Percentiles rank a stretch among this genome's conserved stretches.
Conservation (phyloP, 768 basidiomycete species). For the Pholiota microspora region DNA sequence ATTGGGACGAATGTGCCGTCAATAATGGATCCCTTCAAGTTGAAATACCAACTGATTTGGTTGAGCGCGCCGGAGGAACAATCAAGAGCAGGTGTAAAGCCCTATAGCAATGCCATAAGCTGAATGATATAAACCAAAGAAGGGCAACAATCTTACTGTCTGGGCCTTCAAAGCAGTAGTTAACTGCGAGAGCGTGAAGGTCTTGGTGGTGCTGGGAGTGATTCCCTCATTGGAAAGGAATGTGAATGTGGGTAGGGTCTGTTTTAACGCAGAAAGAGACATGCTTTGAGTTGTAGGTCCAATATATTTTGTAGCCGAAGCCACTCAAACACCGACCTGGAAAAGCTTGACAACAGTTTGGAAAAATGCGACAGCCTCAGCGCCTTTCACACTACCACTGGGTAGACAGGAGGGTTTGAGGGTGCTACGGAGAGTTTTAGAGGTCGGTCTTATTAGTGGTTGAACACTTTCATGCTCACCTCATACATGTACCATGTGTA, state of each 20-base stretch:
- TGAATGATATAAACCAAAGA: slow-evolving; percentile 6
- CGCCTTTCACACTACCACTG: slow-evolving; percentile 52
- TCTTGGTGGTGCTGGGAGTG: slow-evolving; percentile 56
- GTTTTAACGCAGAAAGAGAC: slow-evolving; percentile 3
- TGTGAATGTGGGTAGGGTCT: slow-evolving; percentile 70
- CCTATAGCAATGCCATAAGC: no score
- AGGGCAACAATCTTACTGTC: slow-evolving; percentile 33
- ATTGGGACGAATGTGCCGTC: slow-evolving; percentile 65
- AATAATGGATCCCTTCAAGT: slow-evolving; percentile 61
- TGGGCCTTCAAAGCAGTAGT: slow-evolving; percentile 52
- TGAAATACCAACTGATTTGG: slow-evolving; percentile 60
- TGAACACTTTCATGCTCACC: slow-evolving; percentile 23
- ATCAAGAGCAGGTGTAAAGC: slow-evolving; percentile 39
- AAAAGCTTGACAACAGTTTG: slow-evolving; percentile 56
- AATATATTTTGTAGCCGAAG: not conserved
- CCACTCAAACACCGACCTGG: slow-evolving; percentile 39
- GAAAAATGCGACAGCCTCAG: slow-evolving; percentile 74
- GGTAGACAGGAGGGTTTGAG: slow-evolving; percentile 59
- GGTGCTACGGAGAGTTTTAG: slow-evolving; percentile 40
- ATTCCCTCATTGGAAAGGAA: slow-evolving; percentile 76
- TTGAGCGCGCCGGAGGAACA: slow-evolving; percentile 29
- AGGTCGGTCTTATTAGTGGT: not conserved
- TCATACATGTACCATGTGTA: slow-evolving; percentile 63
- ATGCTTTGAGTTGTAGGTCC: slow-evolving; percentile 4
- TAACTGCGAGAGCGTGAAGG: slow-evolving; percentile 55